Base-by-base conservation (phyloP, 805 yeast species). In the Lipomyces sp. region DNA sequence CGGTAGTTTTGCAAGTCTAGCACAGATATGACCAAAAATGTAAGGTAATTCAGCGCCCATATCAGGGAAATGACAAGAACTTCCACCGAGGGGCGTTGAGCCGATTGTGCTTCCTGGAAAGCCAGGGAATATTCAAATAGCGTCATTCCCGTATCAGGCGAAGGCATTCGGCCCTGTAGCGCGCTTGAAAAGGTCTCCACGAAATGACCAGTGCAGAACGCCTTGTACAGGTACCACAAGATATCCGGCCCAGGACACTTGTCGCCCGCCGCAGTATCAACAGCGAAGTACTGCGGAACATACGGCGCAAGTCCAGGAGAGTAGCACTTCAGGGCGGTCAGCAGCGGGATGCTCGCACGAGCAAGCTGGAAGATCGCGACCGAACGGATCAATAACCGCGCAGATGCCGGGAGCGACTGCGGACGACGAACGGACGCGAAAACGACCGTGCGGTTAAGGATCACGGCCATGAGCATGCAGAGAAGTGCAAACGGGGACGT, bases 81-180 rank as follows among this genome's bases (percentile, higher is more conserved):
- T 62, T 75, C 86, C 43, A 72, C 75, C 1, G 81, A 75, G 29
- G 81, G 87, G 43, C 74, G 68, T 46, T 47, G 69, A 31, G 71
- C 68, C 39, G 74, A 71, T 63, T 76, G 84, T 50, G 77, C 81
- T 59, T 85, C 93, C 61, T 84, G 90, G 62, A 83, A 83, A 11
- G 87, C 86, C 14, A 84, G 65, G 3, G 91, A 83, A 60, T 81
- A 83, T 64, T 86, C 93, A 66, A 85, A 84, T 32, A 85, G 68
- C 0, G 93, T 82, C 56, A 84, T 70, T 0, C 87, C 87, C 14
- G 82, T 76, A 49, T 83, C 90, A 19, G 79, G 75, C 48, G 75
- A 72, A 6, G 87, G 84, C 23, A 69, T 66, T 38, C 70, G 70
- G 8, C 85, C 86, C 48, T 75, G 73, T 7, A 80, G 72, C 24